A percentile compares a stretch with the other conserved stretches of the same genome.
phyloP scores from a whole-genome alignment of 2,329 filamentous ascomycete genomes.

The Trichophaea hybrida region DNA sequence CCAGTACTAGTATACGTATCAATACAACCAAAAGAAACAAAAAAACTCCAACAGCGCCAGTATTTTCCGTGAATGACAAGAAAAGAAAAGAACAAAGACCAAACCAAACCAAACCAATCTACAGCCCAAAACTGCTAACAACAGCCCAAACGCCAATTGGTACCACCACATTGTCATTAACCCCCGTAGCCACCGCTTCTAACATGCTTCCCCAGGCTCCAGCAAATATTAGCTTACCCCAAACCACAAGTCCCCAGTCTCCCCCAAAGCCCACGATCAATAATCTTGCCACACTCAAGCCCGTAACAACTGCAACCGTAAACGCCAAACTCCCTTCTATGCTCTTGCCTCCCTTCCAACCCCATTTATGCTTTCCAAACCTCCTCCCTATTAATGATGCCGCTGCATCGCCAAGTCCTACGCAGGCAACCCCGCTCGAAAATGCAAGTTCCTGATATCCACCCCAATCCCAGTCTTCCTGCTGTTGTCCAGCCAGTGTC shows the following conservation, averaged over 20 bases:
- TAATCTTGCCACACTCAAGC: slow-evolving; percentile 51
- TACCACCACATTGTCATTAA: slow-evolving; percentile 96
- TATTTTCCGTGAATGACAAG: too few species aligned
- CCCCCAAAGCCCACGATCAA: slow-evolving; percentile 46
- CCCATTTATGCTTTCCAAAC: slow-evolving; percentile 79
- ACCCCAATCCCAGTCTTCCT: neutral
- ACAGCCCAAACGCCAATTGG: slow-evolving; percentile 86
- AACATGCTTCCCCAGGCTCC: slow-evolving; percentile 74
- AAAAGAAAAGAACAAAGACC: too few species aligned
- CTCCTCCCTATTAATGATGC: slow-evolving; percentile 79
- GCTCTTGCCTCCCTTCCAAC: slow-evolving; percentile 93
- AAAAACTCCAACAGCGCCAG: too few species aligned
- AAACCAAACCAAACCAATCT: neutral
- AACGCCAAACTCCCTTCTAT: slow-evolving; percentile 78
- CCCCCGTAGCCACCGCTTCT: slow-evolving; percentile 87
- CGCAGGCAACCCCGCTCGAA: slow-evolving; percentile 83
- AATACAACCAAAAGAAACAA: too few species aligned
- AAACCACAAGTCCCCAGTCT: slow-evolving; percentile 13
- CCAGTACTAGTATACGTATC: too few species aligned
- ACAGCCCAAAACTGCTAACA: slow-evolving; percentile 60
- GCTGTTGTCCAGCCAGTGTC: slow-evolving; percentile 13
- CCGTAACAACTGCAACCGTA: slow-evolving; percentile 59
- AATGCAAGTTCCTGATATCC: slow-evolving; percentile 62
- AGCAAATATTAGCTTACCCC: slow-evolving; percentile 51
- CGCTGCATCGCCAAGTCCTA: slow-evolving; percentile 87